A percentile compares a stretch with the other conserved stretches of the same genome.
These are phyloP conservation scores for Hymenoscyphus occultus DNA, from an alignment of 2,329 filamentous ascomycete genomes.

Conservation along the genomic window DNA sequence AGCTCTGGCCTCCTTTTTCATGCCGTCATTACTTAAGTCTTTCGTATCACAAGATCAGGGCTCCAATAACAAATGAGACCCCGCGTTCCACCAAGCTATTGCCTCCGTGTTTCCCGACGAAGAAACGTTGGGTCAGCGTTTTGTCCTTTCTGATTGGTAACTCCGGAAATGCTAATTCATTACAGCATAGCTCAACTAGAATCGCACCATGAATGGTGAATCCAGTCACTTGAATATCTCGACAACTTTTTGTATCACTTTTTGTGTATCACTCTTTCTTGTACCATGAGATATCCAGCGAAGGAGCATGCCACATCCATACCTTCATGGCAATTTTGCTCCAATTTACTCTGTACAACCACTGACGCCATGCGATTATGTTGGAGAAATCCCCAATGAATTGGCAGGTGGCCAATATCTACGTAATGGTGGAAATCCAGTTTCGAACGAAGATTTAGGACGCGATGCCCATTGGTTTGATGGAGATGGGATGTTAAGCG, in stretches of 20 bases:
- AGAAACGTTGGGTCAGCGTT: background rate
- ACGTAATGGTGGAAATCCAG: constrained; percentile 68
- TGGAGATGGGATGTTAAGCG: constrained; percentile 71
- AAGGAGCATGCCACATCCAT: constrained; percentile 36
- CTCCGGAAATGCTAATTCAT: background rate
- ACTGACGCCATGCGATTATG: constrained; percentile 55
- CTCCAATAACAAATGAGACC: background rate
- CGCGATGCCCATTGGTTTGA: constrained; percentile 72
- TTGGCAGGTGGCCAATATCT: constrained; percentile 68
- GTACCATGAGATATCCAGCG: background rate
- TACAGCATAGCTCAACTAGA: background rate
- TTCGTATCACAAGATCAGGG: background rate
- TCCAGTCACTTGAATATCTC: background rate
- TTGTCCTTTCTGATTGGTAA: background rate
- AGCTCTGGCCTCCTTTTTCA: background rate
- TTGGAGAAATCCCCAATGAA: constrained; percentile 60
- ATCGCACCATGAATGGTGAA: background rate
- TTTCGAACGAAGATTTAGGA: constrained; percentile 57
- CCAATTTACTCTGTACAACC: constrained; percentile 55
- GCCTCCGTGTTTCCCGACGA: background rate
- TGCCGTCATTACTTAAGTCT: background rate
- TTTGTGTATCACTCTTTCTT: background rate
- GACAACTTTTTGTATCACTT: background rate
- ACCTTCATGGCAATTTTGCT: constrained; percentile 67
- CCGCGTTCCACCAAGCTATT: background rate